These are phyloP conservation scores for Lycium barbarum DNA, from an alignment of 257 asterid species.

Conservation along the genomic window DNA sequence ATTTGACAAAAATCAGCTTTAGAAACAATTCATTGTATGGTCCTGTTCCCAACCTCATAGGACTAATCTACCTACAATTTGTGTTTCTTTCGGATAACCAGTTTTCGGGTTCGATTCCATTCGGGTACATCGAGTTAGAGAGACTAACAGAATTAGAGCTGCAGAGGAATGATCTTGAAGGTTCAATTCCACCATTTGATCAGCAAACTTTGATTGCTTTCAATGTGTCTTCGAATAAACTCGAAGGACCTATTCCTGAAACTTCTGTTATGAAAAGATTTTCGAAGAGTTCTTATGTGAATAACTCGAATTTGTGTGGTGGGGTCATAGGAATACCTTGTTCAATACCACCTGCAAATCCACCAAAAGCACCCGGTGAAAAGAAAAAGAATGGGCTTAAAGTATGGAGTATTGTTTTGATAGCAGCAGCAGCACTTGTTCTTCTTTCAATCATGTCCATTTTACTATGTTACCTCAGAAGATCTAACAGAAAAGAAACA, in stretches of 20 bases:
- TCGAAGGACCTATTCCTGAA: constrained; percentile 57
- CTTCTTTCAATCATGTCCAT: constrained; percentile 43
- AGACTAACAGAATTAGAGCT: constrained; percentile 50
- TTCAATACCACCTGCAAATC: constrained; percentile 42
- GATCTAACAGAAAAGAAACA: constrained; percentile 35
- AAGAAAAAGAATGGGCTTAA: constrained; percentile 30
- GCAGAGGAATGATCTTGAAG: constrained; percentile 56
- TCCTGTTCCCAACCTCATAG: constrained; percentile 57
- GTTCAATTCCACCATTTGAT: constrained; percentile 64
- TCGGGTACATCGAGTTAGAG: constrained; percentile 44
- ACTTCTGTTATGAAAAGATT: constrained; percentile 55
- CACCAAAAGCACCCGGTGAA: constrained; percentile 42
- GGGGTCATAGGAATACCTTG: constrained; percentile 49
- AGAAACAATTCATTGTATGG: constrained; percentile 62
- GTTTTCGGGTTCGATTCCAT: constrained; percentile 61
- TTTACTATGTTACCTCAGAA: constrained; percentile 42
- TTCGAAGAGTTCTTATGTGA: constrained; percentile 44
- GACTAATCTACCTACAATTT: constrained; percentile 45
- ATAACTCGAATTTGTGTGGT: constrained; percentile 63
- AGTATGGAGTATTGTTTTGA: constrained; percentile 58
- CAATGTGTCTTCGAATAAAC: constrained; percentile 61
- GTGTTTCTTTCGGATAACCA: constrained; percentile 56
- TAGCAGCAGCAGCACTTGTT: constrained; percentile 54
- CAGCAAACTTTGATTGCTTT: constrained; percentile 53
- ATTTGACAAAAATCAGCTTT: constrained; percentile 60